Percentiles rank a stretch among this genome's conserved stretches.
Evolutionary conservation across 129 eudicot species (phyloP).

Genomic region (Deinandra increscens): DNA sequence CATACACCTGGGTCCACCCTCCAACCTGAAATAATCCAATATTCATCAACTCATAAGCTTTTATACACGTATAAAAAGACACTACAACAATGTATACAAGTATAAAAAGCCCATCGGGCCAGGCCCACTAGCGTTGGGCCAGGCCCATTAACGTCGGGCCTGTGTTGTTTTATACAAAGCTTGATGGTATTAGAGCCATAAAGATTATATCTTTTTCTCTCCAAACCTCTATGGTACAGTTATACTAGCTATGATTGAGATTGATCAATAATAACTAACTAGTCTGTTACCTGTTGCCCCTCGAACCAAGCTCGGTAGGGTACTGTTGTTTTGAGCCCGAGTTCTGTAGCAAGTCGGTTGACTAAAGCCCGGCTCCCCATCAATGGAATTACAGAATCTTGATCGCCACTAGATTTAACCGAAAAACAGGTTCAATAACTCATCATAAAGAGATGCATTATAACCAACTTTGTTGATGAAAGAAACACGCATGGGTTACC

Average conservation of each 20-base stretch:
- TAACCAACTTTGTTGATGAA: not conserved
- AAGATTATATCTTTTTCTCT: no score
- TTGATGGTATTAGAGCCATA: not conserved
- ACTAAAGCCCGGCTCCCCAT: conserved; percentile 78
- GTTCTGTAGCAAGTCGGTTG: conserved; percentile 49
- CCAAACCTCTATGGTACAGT: no score
- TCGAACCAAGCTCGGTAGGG: conserved; percentile 80
- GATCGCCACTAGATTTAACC: conserved; percentile 59
- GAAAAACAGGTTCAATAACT: not conserved
- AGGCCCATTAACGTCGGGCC: no score
- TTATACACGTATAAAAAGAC: no score
- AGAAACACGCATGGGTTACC: conserved; percentile 32
- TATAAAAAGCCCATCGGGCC: no score
- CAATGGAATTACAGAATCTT: conserved; percentile 78
- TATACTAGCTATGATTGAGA: not conserved
- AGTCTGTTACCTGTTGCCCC: conserved; percentile 61
- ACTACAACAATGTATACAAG: not conserved
- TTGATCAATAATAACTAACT: not conserved
- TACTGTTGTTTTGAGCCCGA: conserved; percentile 56
- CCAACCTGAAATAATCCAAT: conserved; percentile 35
- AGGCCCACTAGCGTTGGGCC: no score
- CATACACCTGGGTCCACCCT: conserved; percentile 65
- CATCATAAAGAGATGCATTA: not conserved
- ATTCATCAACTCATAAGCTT: not conserved
- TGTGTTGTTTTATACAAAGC: no score